Evolutionary conservation across 371 early-diverging fungal genomes (phyloP).

Genomic region (Mycotypha africana): DNA sequence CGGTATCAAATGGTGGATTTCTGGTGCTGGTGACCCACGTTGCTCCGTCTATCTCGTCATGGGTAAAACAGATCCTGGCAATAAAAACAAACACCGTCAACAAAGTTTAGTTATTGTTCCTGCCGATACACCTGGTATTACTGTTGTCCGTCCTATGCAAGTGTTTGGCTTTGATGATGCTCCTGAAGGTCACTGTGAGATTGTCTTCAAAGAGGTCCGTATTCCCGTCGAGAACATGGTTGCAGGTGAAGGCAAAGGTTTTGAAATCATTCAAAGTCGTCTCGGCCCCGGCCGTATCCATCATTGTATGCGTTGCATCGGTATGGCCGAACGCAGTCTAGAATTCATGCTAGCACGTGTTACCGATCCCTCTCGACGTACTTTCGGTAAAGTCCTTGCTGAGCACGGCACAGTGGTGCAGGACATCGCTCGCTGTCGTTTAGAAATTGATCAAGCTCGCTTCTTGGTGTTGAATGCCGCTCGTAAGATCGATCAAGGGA

Average conservation of each 20-base stretch:
- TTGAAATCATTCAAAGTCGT: slow-evolving; percentile 95
- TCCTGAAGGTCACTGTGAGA: slow-evolving; percentile 91
- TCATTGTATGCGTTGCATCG: slow-evolving; percentile 90
- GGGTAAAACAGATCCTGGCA: slow-evolving; percentile 79
- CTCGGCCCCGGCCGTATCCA: slow-evolving; percentile 87
- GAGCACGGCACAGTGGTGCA: slow-evolving; percentile 78
- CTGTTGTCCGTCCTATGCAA: slow-evolving; percentile 76
- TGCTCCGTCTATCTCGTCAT: slow-evolving; percentile 80
- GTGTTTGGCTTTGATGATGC: slow-evolving; percentile 97
- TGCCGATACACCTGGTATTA: slow-evolving; percentile 81
- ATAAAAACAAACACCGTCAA: slow-evolving; percentile 71
- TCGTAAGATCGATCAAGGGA: slow-evolving; percentile 78
- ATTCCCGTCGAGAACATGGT: slow-evolving; percentile 86
- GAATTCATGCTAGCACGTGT: slow-evolving; percentile 80
- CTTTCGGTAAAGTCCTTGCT: slow-evolving; percentile 81
- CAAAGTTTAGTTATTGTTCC: slow-evolving; percentile 92
- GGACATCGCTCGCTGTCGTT: slow-evolving; percentile 81
- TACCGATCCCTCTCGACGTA: slow-evolving; percentile 76
- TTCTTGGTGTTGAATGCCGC: slow-evolving; percentile 89
- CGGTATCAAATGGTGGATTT: slow-evolving; percentile 97
- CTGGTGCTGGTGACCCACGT: slow-evolving; percentile 90
- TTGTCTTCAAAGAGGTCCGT: slow-evolving; percentile 83
- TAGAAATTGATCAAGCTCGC: slow-evolving; percentile 88
- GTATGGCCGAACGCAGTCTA: slow-evolving; percentile 89
- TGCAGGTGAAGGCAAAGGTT: slow-evolving; percentile 94